Conservation (phyloP, 495 filamentous ascomycete genomes). For the Margaritispora aquatica region DNA sequence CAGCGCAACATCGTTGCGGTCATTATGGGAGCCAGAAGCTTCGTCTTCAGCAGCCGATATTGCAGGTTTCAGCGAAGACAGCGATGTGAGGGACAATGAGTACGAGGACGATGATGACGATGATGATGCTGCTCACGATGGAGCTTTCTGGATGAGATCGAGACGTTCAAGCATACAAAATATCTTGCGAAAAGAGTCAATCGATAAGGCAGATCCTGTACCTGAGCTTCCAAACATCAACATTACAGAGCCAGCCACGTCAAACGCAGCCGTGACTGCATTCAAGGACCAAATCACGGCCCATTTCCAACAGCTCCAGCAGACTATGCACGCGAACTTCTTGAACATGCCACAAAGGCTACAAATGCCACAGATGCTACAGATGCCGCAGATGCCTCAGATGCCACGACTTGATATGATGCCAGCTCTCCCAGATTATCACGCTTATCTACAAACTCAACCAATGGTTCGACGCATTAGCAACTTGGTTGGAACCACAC, state of each 20-base stretch:
- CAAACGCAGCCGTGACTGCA: slow-evolving; percentile 58
- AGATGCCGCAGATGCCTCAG: no score
- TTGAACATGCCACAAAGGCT: slow-evolving; percentile 60
- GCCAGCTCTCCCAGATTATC: slow-evolving; percentile 59
- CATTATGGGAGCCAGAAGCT: slow-evolving; percentile 51
- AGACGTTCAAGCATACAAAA: slow-evolving; percentile 35
- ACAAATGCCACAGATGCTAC: no score
- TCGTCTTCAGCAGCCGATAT: slow-evolving; percentile 28
- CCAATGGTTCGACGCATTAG: slow-evolving; percentile 69
- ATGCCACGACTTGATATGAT: slow-evolving; percentile 37
- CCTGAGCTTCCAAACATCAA: slow-evolving; percentile 23
- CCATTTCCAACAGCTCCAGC: slow-evolving; percentile 77
- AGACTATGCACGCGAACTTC: slow-evolving; percentile 60
- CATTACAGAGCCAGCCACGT: slow-evolving; percentile 37
- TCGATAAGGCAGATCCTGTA: slow-evolving; percentile 22
- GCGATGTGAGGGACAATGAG: slow-evolving; percentile 28
- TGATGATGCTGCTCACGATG: slow-evolving; percentile 31
- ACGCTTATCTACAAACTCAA: slow-evolving; percentile 45
- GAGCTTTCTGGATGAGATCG: slow-evolving; percentile 28
- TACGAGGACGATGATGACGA: slow-evolving; percentile 28
- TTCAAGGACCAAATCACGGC: slow-evolving; percentile 70
- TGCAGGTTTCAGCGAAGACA: slow-evolving; percentile 28
- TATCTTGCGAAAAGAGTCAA: slow-evolving; percentile 32
- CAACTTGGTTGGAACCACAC: slow-evolving; percentile 52
- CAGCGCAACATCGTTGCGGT: slow-evolving; percentile 59